Evolutionary conservation across 1,284 basidiomycete species (phyloP), one percentile per base, ranked within the genome.

Genomic region (Cryptococcus depauperatus): DNA sequence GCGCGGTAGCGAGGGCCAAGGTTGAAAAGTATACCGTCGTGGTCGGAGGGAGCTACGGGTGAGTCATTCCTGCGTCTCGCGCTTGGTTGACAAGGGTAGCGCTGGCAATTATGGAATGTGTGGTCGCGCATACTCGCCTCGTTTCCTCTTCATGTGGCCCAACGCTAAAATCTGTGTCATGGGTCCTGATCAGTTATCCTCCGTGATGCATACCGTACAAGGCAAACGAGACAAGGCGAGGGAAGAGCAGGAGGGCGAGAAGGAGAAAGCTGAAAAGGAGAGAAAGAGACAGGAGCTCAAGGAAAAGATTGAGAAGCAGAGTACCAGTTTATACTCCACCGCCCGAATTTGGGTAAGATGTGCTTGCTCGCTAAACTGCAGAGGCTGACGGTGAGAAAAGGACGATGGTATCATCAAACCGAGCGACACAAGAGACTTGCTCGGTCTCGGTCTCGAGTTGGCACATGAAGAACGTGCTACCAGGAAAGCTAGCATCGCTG

Each of bases 111-210:
- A 95, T 60, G 90, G 84, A 32, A 91, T 91, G 84, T 84, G 85
- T 54, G 86, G 86, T 16, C 77, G 87, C 48, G 85, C 88, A 79
- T 93, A 93, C 70, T 88, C 85, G 9, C 90, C 91, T 3, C 78
- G 90, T 50, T 95, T 96, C 77, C 71, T 96, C 44, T 96, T 87
- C 85, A 92, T 91, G 87, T 96, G 92, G 91, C 91, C 91, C 48
- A 93, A 92, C 58, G 87, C 91, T 25, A 90, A 85, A 68, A 84
- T 95, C 3, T 86, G 84, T n/a, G 91, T 96, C 35, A 96, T 96
- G 92, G 91, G 92, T 35, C 86, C 86, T 2, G 85, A 83, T 35
- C 91, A 95, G 66, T 78, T 96, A 19, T 86, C 85, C 9, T 82
- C 85, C 62, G 91, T 96, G 42, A 96, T 96, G 91, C 75, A 83